Base-by-base conservation (phyloP, 2,329 filamentous ascomycete genomes). In the Aureobasidium sp. region DNA sequence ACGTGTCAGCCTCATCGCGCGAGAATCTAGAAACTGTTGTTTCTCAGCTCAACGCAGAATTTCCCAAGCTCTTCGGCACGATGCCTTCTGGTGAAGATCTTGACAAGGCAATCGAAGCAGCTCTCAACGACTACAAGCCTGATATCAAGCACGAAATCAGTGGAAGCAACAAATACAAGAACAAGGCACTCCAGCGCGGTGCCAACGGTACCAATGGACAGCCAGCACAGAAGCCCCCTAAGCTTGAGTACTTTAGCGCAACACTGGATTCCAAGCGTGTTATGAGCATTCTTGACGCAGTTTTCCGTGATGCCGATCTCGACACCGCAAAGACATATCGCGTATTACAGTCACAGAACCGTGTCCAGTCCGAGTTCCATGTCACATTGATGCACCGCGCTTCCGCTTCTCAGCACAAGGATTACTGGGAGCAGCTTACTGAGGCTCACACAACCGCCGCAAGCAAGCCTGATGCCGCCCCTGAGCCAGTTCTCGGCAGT, bases 351-450 rank as follows among this genome's bases (percentile, higher is more conserved):
- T 81, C 88, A 67, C 82, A 81, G 2, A 82, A 87, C 25, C 89
- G 94, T 60, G 76, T 97, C 6, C 93, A 97, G 74, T 71, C 81
- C n/a, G 81, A 86, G 44, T 99, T 97, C 73, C 94, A 99, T 72
- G 90, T 99, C 62, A 99, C 94, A 0, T 82, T 99, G 42, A 91
- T 97, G 73, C 94, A 99, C 74, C 86, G 87, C 50, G 85, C 87
- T 11, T 79, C 78, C 3, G 77, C 84, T 10, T 78, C 79, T 44
- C 76, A 86, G 34, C 75, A 86, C 65, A 82, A 86, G 0, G 82
- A 87, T 9, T 78, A 93, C 59, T 99, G 94, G 94, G 76, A 87
- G 59, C 82, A 80, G 61, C 93, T 97, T 67, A 73, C 72, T 5
- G 76, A 81, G n/a, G 74, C 89, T 1, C 84, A 89, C 67, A 70